A percentile compares a stretch with the other conserved stretches of the same genome.
These are phyloP conservation scores for Apophysomyces trapeziformis DNA, from an alignment of 371 early-diverging fungal species.

Conservation along the genomic window DNA sequence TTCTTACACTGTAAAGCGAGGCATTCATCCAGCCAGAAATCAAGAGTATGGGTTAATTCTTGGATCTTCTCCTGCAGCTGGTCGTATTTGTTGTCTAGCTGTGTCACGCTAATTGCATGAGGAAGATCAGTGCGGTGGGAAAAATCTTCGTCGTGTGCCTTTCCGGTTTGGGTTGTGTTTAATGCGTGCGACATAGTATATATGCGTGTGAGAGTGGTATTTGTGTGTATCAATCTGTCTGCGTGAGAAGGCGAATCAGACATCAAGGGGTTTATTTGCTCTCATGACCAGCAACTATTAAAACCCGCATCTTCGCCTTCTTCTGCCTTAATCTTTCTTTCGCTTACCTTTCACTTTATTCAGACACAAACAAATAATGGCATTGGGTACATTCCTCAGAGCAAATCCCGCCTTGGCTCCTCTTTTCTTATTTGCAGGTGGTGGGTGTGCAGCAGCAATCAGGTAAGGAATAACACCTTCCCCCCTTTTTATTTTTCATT, in stretches of 20 bases:
- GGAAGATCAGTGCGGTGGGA: background rate
- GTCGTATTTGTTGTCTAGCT: too few relatives aligned
- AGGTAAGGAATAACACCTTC: conserved; percentile 26
- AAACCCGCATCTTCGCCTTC: background rate
- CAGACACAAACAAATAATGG: conserved; percentile 13
- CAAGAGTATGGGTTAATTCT: too few relatives aligned
- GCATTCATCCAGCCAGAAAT: too few relatives aligned
- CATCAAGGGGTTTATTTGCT: background rate
- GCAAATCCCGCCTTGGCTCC: conserved; percentile 49
- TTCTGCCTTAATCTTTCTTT: conserved; percentile 12
- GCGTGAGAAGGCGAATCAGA: background rate
- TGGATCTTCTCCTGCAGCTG: too few relatives aligned
- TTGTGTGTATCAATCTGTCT: background rate
- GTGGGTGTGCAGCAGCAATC: conserved; percentile 50
- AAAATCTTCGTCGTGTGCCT: background rate
- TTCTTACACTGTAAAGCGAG: too few relatives aligned
- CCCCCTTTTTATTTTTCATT: too few relatives aligned
- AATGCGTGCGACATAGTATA: background rate
- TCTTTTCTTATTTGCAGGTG: conserved; percentile 49
- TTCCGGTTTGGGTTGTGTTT: background rate
- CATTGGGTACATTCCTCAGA: conserved; percentile 31
- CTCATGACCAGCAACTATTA: conserved; percentile 11
- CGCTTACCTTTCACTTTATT: conserved; percentile 15
- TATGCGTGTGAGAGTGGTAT: background rate
- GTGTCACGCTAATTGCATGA: background rate